Base-by-base conservation (phyloP, 2,329 filamentous ascomycete species). In the Colletotrichum godetiae region DNA sequence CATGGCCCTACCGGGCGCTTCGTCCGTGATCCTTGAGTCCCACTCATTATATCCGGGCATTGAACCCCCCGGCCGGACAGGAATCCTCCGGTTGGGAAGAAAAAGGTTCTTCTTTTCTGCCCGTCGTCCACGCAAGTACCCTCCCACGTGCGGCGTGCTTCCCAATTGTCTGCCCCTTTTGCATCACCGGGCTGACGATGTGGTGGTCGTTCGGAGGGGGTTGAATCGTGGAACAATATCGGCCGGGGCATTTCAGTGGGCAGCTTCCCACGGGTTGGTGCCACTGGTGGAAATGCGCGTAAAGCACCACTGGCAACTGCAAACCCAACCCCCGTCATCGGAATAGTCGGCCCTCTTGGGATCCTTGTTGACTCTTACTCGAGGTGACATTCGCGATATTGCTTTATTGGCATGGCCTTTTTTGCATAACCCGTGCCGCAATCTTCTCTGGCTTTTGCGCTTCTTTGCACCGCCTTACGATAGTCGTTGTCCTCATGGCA, bases 41-140 rank as follows among this genome's bases (percentile, higher is more conserved):
- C 68, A 61, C 56, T 56, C 42, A 19, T 67, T 57, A 71, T 71
- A 61, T 71, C 63, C 63, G 57, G 68, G 67, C 22, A 24, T 10
- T 70, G 42, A 67, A 56, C 61, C 68, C 61, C 68, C 68, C 42
- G 46, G 22, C 37, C 35, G 53, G 13, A 29, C 22, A 13, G 10
- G 13, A 33, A 58, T 58, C 55, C n/a, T 60, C 57, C 33, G 33
- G 24, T 15, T 15, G 24, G 22, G 22, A 27, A 19, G 33, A 15
- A 59, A 35, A 42, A 42, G 22, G 57, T 12, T 24, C 12, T 29
- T 63, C 31, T 29, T 35, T 55, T 60, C 27, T 42, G 67, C 29
- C 22, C 67, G 27, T 31, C 37, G 33, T 15, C 33, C 37, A 33
- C 46, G 27, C 19, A 42, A 42, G 37, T 42, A 1, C 37, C 37